phyloP scores from a whole-genome alignment of 75 land plant genomes.

The Chamaecyparis obtusa region DNA sequence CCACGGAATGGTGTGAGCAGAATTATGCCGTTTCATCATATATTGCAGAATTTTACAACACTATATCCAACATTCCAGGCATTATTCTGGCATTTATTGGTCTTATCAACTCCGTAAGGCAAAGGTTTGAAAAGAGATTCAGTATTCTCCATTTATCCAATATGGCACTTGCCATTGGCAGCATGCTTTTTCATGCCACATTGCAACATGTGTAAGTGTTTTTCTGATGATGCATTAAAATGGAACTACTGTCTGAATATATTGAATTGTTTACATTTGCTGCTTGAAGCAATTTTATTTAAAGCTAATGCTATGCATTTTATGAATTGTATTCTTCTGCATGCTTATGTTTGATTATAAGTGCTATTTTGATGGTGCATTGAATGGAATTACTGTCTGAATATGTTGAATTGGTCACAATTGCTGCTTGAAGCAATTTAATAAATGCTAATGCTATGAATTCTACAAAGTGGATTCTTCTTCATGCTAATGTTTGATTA shows the following conservation, averaged over 20 bases:
- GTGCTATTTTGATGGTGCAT: no score
- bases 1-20: slow-evolving; percentile 75
- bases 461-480: not conserved
- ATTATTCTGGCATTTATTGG: slow-evolving; percentile 75
- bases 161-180: slow-evolving; percentile 67
- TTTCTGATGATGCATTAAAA: slow-evolving; percentile 6
- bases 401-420: not conserved
- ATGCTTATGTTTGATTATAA: not conserved
- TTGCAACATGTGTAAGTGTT: slow-evolving; percentile 63
- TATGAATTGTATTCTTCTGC: not conserved
- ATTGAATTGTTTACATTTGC: not conserved
- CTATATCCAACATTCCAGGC: slow-evolving; percentile 72
- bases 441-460: not conserved
- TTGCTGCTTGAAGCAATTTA: not conserved
- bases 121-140: slow-evolving; percentile 75
- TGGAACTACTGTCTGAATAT: not conserved
- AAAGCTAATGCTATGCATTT: not conserved
- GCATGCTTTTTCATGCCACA: slow-evolving; percentile 72
- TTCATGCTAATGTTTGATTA: not conserved
- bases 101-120: slow-evolving; percentile 60
- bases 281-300: not conserved
- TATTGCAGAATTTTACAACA: slow-evolving; percentile 79
- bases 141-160: slow-evolving; percentile 73
- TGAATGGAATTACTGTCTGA: not conserved
- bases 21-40: slow-evolving; percentile 71